phyloP scores from a whole-genome alignment of 257 asterid genomes.

The Forsythia viridissima region DNA sequence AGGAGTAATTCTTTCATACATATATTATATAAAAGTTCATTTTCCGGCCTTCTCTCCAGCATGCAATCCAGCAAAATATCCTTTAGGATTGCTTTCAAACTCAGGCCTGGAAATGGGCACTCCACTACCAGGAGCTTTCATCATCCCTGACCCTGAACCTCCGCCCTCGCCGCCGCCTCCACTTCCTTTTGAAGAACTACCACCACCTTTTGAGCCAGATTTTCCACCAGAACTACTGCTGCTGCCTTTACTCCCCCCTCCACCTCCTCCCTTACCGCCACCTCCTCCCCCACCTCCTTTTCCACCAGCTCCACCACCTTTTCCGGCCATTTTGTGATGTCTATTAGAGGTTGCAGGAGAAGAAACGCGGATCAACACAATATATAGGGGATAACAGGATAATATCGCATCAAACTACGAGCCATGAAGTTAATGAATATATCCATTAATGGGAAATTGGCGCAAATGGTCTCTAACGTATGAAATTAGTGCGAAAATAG shows the following conservation, averaged over 20 bases:
- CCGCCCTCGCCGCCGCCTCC: constrained; percentile 4
- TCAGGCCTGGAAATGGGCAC: constrained; percentile 38
- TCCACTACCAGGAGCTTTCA: constrained; percentile 44
- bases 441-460: too few relatives aligned
- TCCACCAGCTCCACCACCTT: background rate
- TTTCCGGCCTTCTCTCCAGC: background rate
- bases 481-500: too few relatives aligned
- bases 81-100: constrained; percentile 44
- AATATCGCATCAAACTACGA: constrained; percentile 8
- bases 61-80: constrained; percentile 41
- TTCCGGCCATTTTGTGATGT: constrained; percentile 3
- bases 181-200: background rate
- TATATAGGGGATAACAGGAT: background rate
- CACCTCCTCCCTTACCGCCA: background rate
- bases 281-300: constrained; percentile 12
- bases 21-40: too few relatives aligned
- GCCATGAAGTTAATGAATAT: background rate
- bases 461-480: too few relatives aligned
- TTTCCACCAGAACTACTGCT: constrained; percentile 17
- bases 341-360: too few relatives aligned
- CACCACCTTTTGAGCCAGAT: background rate
- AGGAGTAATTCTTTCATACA: too few relatives aligned
- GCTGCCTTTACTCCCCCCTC: constrained; percentile 8
- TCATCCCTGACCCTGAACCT: constrained; percentile 21
- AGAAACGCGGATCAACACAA: too few relatives aligned